Percentiles rank a stretch among this genome's conserved stretches.
These are phyloP conservation scores for Coleophoma eucalyptorum DNA, from an alignment of 2,329 filamentous ascomycete genomes.

Conservation along the genomic window DNA sequence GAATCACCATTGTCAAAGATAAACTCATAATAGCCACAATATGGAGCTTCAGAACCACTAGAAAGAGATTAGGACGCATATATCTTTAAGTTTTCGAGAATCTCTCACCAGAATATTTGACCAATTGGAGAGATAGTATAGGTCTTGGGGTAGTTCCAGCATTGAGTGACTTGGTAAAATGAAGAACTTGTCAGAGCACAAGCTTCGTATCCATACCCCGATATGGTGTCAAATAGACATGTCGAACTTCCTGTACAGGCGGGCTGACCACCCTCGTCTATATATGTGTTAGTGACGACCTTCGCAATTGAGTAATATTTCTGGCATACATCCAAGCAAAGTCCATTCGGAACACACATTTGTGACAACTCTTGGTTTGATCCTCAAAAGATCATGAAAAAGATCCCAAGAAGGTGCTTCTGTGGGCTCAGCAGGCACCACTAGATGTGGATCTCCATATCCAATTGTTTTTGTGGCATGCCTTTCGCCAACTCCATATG, in stretches of 20 bases:
- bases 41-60: not conserved
- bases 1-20: conserved; percentile 1
- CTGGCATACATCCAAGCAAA: conserved; percentile 1
- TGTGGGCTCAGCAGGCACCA: not conserved
- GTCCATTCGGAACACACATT: conserved; percentile 1
- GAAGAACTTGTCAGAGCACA: not conserved
- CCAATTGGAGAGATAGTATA: not conserved
- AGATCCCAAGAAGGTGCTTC: conserved; percentile 2
- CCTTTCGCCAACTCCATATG: not conserved
- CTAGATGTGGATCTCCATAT: conserved; percentile 1
- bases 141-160: not conserved
- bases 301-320: not conserved
- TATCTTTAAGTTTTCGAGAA: not conserved
- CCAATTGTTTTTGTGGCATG: not conserved
- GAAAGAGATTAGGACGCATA: not conserved
- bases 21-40: conserved; percentile 1
- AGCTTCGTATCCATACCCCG: conserved; percentile 1
- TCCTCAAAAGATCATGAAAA: not conserved
- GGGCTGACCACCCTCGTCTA: not conserved
- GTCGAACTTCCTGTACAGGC: not conserved
- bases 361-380: not conserved
- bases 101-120: conserved; percentile 1
- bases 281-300: not conserved
- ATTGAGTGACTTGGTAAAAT: conserved; percentile 1
- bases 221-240: conserved; percentile 1